Percentiles rank a stretch among this genome's conserved stretches.
phyloP scores from a whole-genome alignment of 345 rosid genomes.

The Xanthoceras sorbifolium region DNA sequence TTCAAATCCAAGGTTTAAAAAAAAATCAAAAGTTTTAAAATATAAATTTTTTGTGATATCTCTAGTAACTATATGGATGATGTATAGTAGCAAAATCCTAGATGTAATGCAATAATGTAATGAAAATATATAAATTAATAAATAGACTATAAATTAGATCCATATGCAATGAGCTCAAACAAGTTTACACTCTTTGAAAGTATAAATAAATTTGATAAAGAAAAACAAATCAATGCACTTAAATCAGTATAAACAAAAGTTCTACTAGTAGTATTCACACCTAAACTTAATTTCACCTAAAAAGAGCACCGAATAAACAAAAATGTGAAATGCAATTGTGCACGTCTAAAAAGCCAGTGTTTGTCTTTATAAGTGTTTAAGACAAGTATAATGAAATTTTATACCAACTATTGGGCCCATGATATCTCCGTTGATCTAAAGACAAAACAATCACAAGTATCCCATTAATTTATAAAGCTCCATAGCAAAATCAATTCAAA shows the following conservation, averaged over 20 bases:
- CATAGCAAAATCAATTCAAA: constrained; percentile 5
- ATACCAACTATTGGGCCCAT: background rate
- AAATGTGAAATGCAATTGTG: background rate
- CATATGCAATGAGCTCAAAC: background rate
- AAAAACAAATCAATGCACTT: background rate
- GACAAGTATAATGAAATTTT: background rate
- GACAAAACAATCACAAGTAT: background rate
- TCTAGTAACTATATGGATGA: background rate
- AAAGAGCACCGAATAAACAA: background rate
- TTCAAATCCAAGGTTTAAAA: background rate
- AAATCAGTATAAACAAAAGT: background rate
- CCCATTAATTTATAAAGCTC: constrained; percentile 4
- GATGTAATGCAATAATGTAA: background rate
- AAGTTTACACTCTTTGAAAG: background rate
- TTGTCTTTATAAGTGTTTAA: background rate
- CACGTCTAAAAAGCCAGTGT: background rate
- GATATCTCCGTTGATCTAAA: background rate
- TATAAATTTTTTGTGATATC: too few species aligned
- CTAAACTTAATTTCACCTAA: background rate
- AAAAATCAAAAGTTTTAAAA: background rate
- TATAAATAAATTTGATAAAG: background rate
- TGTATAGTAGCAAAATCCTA: background rate
- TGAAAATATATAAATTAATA: background rate
- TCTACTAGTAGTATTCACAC: background rate
- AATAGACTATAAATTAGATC: background rate